phyloP scores from a whole-genome alignment of 306 rosid genomes.

The Pterocarpus santalinus region DNA sequence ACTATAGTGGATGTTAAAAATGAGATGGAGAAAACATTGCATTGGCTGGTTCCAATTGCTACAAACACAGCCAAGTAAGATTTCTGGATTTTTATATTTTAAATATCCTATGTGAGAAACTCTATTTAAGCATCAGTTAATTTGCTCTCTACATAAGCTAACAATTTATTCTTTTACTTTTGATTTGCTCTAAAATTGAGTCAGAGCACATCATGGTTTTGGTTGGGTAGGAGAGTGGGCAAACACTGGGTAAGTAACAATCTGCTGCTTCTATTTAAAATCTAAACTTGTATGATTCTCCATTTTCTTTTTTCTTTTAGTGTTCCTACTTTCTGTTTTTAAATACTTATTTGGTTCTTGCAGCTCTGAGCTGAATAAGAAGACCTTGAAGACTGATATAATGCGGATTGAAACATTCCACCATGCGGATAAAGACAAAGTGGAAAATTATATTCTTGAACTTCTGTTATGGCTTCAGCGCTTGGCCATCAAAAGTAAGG shows the following conservation, averaged over 20 bases:
- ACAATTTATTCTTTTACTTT: constrained; percentile 41
- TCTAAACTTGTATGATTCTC: neutral
- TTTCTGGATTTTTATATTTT: constrained; percentile 21
- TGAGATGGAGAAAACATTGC: constrained; percentile 89
- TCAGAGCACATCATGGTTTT: constrained; percentile 93
- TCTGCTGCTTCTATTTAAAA: neutral
- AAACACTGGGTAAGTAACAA: constrained; percentile 71
- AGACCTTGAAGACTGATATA: constrained; percentile 58
- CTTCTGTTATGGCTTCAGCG: constrained; percentile 86
- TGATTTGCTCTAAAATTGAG: constrained; percentile 46
- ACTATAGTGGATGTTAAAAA: constrained; percentile 70
- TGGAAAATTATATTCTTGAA: constrained; percentile 70
- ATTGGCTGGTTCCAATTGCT: constrained; percentile 86
- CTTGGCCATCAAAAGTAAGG: constrained; percentile 62
- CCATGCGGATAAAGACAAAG: constrained; percentile 81
- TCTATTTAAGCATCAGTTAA: constrained; percentile 28
- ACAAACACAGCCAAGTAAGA: constrained; percentile 92
- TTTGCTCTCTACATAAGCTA: constrained; percentile 33
- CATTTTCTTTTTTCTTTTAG: neutral
- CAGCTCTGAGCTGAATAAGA: constrained; percentile 75
- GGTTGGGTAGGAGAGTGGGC: constrained; percentile 99
- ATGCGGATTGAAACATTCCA: constrained; percentile 83
- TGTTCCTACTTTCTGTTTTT: neutral
- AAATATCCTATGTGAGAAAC: constrained; percentile 8
- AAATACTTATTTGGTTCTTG: constrained; percentile 39